Conservation (phyloP, 169 alveolate species). For the Plasmodium falciparum region DNA sequence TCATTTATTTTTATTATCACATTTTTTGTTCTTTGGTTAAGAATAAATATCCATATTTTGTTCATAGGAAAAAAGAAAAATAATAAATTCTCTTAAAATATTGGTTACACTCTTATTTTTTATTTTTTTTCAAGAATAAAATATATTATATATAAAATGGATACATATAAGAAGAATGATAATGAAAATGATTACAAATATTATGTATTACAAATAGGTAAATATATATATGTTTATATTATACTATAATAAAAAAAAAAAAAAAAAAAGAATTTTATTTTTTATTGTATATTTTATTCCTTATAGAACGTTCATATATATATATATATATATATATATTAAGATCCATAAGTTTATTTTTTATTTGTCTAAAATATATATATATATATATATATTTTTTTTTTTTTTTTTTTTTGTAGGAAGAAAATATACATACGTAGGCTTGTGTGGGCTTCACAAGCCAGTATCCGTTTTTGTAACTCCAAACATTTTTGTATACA, state of each 20-base stretch:
- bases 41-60: too few species aligned
- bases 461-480: conserved; percentile 42
- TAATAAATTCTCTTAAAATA: too few species aligned
- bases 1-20: too few species aligned
- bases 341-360: not conserved
- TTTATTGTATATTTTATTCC: not conserved
- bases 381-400: not conserved
- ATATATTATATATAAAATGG: too few species aligned
- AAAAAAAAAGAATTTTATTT: not conserved
- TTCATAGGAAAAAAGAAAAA: too few species aligned
- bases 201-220: conserved; percentile 66
- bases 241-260: too few species aligned
- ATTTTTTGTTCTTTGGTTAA: too few species aligned
- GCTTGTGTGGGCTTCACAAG: conserved; percentile 47
- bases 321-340: not conserved
- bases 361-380: not conserved
- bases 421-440: conserved; percentile 68
- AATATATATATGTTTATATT: not conserved
- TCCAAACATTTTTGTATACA: conserved; percentile 51
- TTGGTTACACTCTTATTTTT: too few species aligned
- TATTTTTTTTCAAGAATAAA: too few species aligned
- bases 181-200: conserved; percentile 66
- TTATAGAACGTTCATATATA: not conserved
- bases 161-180: conserved; percentile 28
- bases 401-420: conserved; percentile 10